Evolutionary conservation across 2,329 filamentous ascomycete species (phyloP), one percentile per base, ranked within the genome.

Genomic region (Colletotrichum higginsianum): DNA sequence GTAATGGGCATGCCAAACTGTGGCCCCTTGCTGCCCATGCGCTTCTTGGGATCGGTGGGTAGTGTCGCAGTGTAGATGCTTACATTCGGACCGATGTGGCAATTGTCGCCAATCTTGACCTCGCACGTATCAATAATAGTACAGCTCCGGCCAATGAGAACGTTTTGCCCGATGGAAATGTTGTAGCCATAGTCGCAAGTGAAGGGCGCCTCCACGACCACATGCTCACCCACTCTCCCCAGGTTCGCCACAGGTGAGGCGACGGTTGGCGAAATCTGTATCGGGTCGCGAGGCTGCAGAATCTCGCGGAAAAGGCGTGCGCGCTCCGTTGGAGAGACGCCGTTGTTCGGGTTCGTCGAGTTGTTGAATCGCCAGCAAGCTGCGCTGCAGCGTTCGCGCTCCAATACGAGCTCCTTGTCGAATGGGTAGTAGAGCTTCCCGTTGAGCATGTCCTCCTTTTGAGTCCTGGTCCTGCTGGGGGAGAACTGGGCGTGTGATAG

Each of bases 161-260:
- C 94, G 74, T 96, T 92, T 76, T 95, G 92, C 15, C 94, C 95
- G 75, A 99, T 93, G 58, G 89, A 89, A 76, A 98, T 93, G 80
- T 99, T 98, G 84, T 98, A 98, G 0, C 96, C 96, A 78, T 98
- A 98, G 78, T 98, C 95, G 80, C 96, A 98, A 57, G 88, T 91
- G 80, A 99, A 98, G 0, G 96, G 96, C 3, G 93, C 91, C 77
- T 98, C 94, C 35, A 99, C 93, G 52, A 92, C 86, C 6, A 94
- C 92, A 66, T 92, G 90, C 18, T 91, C 88, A n/a, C 94, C 94
- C 6, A 96, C 88, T 30, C 86, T 88, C 67, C 89, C 93, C 66
- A 84, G 79, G 75, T 88, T 86, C 50, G 86, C 86, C 65, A 88
- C 80, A 12, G 87, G 82, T 56, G 87, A 86, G 49, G 84, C 83